Percentiles rank a stretch among this genome's conserved stretches.
Evolutionary conservation across 768 basidiomycete species (phyloP).

Genomic region (Kwoniella bestiolae): DNA sequence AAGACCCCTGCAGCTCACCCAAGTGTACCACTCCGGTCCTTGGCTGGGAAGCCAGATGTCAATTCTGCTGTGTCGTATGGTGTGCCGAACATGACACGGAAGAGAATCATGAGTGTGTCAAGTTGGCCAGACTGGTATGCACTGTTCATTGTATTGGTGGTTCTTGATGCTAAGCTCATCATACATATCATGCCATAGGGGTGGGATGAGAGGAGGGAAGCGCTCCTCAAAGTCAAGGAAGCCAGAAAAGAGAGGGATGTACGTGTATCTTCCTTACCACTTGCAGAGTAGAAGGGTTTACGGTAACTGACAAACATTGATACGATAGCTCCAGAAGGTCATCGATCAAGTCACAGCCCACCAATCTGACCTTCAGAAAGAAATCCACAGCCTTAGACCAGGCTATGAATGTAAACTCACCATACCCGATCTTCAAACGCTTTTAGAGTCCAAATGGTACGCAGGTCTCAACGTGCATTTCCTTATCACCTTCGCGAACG

Average conservation of each 20-base stretch:
- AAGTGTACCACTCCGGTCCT: not conserved
- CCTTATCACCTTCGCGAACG: constrained; percentile 12
- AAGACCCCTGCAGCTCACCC: not conserved
- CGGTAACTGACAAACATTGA: not conserved
- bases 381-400: constrained; percentile 4
- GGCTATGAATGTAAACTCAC: not conserved
- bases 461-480: constrained; percentile 12
- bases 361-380: not conserved
- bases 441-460: not conserved
- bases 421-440: not conserved
- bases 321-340: not conserved
- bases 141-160: not conserved
- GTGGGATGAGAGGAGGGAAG: not conserved
- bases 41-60: not conserved
- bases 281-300: not conserved
- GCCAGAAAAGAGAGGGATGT: not conserved
- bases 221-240: no score
- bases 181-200: not conserved
- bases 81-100: not conserved
- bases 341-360: not conserved
- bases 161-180: not conserved
- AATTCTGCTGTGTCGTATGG: not conserved
- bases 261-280: not conserved
- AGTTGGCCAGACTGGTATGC: not conserved
- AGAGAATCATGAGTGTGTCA: not conserved